Base-by-base conservation (phyloP, 208 protist genomes). In the Trypanosoma cruzi region DNA sequence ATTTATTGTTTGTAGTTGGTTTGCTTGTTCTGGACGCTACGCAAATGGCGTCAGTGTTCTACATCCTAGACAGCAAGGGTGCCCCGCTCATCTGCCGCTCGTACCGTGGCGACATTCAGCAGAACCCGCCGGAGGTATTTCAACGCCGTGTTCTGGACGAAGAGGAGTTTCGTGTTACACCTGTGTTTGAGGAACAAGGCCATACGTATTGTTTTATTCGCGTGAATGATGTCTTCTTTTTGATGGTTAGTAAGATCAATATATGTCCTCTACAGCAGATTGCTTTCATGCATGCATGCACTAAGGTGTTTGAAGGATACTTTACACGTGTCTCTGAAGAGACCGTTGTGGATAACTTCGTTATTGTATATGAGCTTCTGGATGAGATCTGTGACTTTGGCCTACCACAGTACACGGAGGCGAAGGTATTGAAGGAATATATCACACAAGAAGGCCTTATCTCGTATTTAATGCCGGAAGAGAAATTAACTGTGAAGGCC, bases 351-450 rank as follows among this genome's bases (percentile, higher is more conserved):
- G 97, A 99, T 73, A 99, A 99, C 85, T 99, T 99, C 73, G 90
- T 98, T 34, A 96, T 99, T 49, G 86, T 99, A 26, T 99, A 99
- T 79, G 98, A 99, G 80, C 84, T 99, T 32, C 83, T 99, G 16
- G 99, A 99, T 74, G 98, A 99, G 84, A 98, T 99, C 65, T 88
- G 99, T 64, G 99, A 99, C 86, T 99, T 99, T 91, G 99, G 99
- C 28, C 99, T 99, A 61, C 99, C 98, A 42, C 99, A 99, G 87
- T 98, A 90, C 77, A 98, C 88, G n/a, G 93, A 98, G 62, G 82
- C 84, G 40, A 94, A 98, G 64, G 80, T 97, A 64, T 84, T 99
- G 37, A 98, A 99, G 71, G 80, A 95, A 42, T 98, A 98, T 85
- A 99, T 99, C 61, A 97, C 95, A 48, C 94, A 98, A 79, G 89